Conservation (phyloP, 2,329 filamentous ascomycete species). For the Kalaharituber pfeilii region DNA sequence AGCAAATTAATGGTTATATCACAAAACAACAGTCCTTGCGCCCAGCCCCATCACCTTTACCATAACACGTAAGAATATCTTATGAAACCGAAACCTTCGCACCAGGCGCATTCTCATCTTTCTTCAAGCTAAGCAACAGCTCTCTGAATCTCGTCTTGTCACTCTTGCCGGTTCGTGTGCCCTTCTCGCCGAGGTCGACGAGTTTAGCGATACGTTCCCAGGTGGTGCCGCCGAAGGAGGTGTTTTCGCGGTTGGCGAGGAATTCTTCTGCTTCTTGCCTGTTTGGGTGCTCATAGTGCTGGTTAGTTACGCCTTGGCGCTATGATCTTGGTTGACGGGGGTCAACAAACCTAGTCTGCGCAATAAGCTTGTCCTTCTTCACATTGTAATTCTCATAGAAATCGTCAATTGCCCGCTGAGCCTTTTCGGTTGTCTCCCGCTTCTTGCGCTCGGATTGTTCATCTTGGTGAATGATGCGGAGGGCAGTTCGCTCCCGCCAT, state of each 20-base stretch:
- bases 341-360: constrained; percentile 51
- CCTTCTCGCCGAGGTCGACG: constrained; percentile 93
- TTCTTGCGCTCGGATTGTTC: constrained; percentile 71
- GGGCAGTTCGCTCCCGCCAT: constrained; percentile 83
- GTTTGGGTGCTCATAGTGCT: too few species aligned
- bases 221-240: constrained; percentile 82
- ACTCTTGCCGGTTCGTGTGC: constrained; percentile 63
- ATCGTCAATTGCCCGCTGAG: constrained; percentile 88
- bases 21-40: too few species aligned
- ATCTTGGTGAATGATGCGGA: constrained; percentile 63
- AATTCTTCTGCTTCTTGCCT: constrained; percentile 85
- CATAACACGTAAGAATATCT: too few species aligned
- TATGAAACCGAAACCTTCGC: constrained; percentile 4
- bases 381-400: constrained; percentile 99
- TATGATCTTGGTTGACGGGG: too few species aligned
- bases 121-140: constrained; percentile 66
- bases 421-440: constrained; percentile 69
- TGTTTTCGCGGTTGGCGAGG: constrained; percentile 73
- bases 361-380: constrained; percentile 86
- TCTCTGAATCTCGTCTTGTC: constrained; percentile 96
- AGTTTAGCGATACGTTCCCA: constrained; percentile 98
- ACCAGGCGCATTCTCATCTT: constrained; percentile 55
- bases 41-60: too few species aligned
- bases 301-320: too few species aligned
- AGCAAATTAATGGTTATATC: too few species aligned